phyloP scores from a whole-genome alignment of 768 basidiomycete species.

The Boletellus emodensis region DNA sequence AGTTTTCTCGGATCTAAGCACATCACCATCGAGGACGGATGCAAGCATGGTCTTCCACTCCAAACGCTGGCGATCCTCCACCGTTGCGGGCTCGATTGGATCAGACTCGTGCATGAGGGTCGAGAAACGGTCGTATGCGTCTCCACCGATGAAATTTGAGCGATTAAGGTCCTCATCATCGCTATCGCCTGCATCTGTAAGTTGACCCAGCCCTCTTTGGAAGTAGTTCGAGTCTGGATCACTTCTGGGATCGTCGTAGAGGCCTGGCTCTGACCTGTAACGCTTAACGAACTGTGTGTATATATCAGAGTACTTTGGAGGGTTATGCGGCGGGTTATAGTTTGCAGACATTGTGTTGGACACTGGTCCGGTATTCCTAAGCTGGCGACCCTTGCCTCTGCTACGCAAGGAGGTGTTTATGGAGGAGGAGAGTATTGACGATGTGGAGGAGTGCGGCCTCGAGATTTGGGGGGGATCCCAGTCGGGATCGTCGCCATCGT shows the following conservation, averaged over 20 bases:
- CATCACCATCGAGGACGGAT: constrained; percentile 90
- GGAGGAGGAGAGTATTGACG: constrained; percentile 26
- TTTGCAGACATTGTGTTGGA: constrained; percentile 27
- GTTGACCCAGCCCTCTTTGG: constrained; percentile 65
- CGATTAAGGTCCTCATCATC: constrained; percentile 68
- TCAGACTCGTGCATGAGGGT: constrained; percentile 57
- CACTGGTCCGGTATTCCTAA: constrained; percentile 25
- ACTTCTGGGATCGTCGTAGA: constrained; percentile 64
- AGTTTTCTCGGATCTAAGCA: constrained; percentile 91
- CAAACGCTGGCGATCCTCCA: constrained; percentile 74
- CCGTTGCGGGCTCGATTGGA: constrained; percentile 60
- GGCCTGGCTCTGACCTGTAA: constrained; percentile 62
- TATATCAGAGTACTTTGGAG: constrained; percentile 51
- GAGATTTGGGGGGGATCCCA: constrained; percentile 39
- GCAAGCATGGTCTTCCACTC: constrained; percentile 97
- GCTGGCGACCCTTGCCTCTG: constrained; percentile 30
- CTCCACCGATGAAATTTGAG: constrained; percentile 39
- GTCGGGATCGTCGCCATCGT: constrained; percentile 43
- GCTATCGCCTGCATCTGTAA: constrained; percentile 65
- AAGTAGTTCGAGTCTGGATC: constrained; percentile 85
- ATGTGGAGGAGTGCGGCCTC: constrained; percentile 19
- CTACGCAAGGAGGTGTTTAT: constrained; percentile 29
- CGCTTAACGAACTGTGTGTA: constrained; percentile 79
- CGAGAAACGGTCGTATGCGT: constrained; percentile 49
- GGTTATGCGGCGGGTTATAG: constrained; percentile 28